Conservation (phyloP, 2,329 filamentous ascomycete species). For the Colletotrichum sp. region DNA sequence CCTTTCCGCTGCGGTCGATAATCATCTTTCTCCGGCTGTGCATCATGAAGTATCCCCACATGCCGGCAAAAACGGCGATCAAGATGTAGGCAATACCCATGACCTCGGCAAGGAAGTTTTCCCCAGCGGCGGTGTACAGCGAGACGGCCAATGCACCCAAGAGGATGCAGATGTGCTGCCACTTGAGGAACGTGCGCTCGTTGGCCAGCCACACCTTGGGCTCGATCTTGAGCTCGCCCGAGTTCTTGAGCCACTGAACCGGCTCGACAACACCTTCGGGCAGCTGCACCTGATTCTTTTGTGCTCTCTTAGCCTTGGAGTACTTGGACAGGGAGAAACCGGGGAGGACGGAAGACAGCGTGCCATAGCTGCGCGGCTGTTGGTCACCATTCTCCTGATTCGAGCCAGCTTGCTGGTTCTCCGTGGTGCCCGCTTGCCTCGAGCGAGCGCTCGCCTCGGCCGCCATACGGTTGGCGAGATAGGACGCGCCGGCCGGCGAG, state of each 20-base stretch:
- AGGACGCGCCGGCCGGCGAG: constrained; percentile 73
- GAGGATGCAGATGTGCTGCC: constrained; percentile 93
- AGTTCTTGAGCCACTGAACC: constrained; percentile 90
- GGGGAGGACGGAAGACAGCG: constrained; percentile 77
- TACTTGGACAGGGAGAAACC: constrained; percentile 84
- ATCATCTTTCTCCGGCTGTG: constrained; percentile 80
- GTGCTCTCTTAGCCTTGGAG: constrained; percentile 60
- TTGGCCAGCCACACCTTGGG: constrained; percentile 99
- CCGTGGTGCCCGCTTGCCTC: constrained; percentile 22
- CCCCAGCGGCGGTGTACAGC: constrained; percentile 86
- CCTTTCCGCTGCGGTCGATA: constrained; percentile 81
- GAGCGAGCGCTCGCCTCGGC: constrained; percentile 44
- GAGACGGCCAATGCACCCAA: constrained; percentile 84
- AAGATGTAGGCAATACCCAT: constrained; percentile 85
- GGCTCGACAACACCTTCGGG: constrained; percentile 91
- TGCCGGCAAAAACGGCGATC: constrained; percentile 82
- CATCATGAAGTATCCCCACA: constrained; percentile 89
- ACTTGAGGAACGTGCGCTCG: constrained; percentile 97
- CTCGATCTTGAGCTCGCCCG: constrained; percentile 89
- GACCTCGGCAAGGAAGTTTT: constrained; percentile 75
- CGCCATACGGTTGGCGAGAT: constrained; percentile 60
- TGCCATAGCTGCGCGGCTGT: constrained; percentile 47
- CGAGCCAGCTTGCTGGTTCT: constrained; percentile 26
- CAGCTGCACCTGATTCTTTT: constrained; percentile 55
- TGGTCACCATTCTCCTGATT: constrained; percentile 40